A percentile compares a stretch with the other conserved stretches of the same genome.
phyloP scores from a whole-genome alignment of 2,329 filamentous ascomycete genomes.

The Proliferodiscus dingleyae region DNA sequence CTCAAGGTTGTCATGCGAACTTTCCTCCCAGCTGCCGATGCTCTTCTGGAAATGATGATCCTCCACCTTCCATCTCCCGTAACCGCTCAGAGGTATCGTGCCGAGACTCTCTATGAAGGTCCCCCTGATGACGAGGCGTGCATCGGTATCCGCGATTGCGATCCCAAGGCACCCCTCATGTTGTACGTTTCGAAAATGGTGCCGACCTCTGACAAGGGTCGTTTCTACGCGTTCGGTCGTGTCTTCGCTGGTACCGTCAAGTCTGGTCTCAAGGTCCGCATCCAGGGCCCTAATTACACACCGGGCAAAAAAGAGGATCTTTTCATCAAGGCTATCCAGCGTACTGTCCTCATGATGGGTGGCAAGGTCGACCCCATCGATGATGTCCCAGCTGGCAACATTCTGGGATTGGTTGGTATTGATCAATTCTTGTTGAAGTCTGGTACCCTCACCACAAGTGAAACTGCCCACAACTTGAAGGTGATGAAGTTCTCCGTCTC shows the following conservation, averaged over 20 bases:
- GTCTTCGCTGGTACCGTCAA: conserved; percentile 98
- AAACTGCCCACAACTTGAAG: conserved; percentile 99
- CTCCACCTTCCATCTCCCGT: conserved; percentile 95
- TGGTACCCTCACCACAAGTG: conserved; percentile 95
- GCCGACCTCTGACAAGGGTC: conserved; percentile 97
- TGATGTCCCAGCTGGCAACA: conserved; percentile 99
- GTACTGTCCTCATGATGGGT: conserved; percentile 99
- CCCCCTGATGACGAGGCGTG: conserved; percentile 85
- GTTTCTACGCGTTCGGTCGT: conserved; percentile 99
- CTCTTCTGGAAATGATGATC: conserved; percentile 99
- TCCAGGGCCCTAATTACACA: conserved; percentile 98
- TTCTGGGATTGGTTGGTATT: conserved; percentile 97
- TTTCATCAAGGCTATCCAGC: conserved; percentile 99
- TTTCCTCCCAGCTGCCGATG: conserved; percentile 97
- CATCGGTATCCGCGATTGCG: conserved; percentile 97
- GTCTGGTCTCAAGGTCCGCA: conserved; percentile 98
- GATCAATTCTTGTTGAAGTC: conserved; percentile 99
- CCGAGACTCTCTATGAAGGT: conserved; percentile 98
- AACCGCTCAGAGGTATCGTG: conserved; percentile 96
- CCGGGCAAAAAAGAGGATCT: conserved; percentile 99
- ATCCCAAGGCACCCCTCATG: conserved; percentile 98
- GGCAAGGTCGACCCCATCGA: conserved; percentile 98
- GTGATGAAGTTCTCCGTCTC: conserved; percentile 99
- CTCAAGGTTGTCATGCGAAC: conserved; percentile 98
- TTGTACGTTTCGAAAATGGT: conserved; percentile 99